Base-by-base conservation (phyloP, 1,284 basidiomycete genomes). In the Kwoniella shivajii region DNA sequence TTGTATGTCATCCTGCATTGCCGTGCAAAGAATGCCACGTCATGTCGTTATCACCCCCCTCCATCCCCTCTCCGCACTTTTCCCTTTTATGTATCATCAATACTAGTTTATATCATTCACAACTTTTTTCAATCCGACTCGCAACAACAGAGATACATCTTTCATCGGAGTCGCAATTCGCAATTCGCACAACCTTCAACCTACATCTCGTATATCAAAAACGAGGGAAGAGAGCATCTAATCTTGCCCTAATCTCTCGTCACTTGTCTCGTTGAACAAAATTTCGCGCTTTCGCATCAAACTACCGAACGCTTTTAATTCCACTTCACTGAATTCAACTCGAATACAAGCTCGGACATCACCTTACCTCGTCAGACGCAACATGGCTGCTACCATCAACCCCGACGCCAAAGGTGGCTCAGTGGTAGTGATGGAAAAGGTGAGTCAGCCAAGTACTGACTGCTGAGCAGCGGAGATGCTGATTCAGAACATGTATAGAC, bases 401-500 rank as follows among this genome's bases (percentile, higher is more conserved):
- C 57, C 60, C 27, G 67, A 66, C 43, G 68, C 72, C 34, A 41
- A 61, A 24, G 64, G 63, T 37, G 68, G 63, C 22, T 64, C 69
- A 38, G 71, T 75, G 38, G 73, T 74, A 27, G 65, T 69, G 38
- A 76, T 76, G 75, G 75, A 76, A 61, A 76, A 76, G 73, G 75
- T 74, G 33, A 39, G 64, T 50, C 11, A 4, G 16, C 18, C 9
- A 10, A 13, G n/a, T 34, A 5, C 10, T 7, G n/a, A 24, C 48
- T 14, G 27, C 20, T 9, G 18, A 30, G n/a, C 27, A 14, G 18
- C 26, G 49, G 22, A 48, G 46, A 31, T 48, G 33, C 34, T 10
- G 16, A n/a, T 31, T 54, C 10, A 37, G 22, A 4, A 18, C 24
- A 14, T 18, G 3, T 36, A 44, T 74, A 93, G 89, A 98, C 95